Evolutionary conservation across 345 rosid species (phyloP), one percentile per base, ranked within the genome.

Genomic region (Aethionema arabicum): DNA sequence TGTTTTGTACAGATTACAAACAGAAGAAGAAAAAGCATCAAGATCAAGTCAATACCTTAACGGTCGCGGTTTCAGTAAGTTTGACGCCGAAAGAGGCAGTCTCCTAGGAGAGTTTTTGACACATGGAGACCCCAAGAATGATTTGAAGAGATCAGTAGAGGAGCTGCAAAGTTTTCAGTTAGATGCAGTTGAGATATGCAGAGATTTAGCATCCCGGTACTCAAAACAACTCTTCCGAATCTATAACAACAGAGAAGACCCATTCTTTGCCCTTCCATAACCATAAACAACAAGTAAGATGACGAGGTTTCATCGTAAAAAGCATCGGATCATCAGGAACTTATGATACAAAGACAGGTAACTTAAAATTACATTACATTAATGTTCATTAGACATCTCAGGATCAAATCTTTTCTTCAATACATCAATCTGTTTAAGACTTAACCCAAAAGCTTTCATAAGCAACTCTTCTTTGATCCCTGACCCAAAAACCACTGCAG

Each of bases 361-460:
- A 21, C 27, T 21, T 21, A 21, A 21, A 21, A 2, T 21, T 21
- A 21, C 27, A 21, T 21, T 21, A 21, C 51, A 55, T 69, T 39
- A 69, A 39, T 69, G 74, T 62, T 69, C 52, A 39, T 49, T 62
- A 11, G 63, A 47, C 61, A 63, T 57, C 3, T 48, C 21, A 64
- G 85, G 80, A 48, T 73, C 58, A 39, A 88, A 75, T 70, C 71
- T 88, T 69, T 40, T 91, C 69, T 66, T 86, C 73, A 86, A 60
- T 66, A 72, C 69, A 32, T 65, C 71, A 75, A 91, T 72, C 60
- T 86, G 91, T 71, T 85, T 69, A 6, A 65, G 42, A 59, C 72
- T 85, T 79, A 87, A 66, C 41, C 95, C 89, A 65, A 90, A 85
- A 61, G 89, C 86, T 79, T 85, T 90, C 77, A 81, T 78, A 78